Percentiles rank a stretch among this genome's conserved stretches.
phyloP scores from a whole-genome alignment of 495 filamentous ascomycete genomes.

The Penicillium turbatum region DNA sequence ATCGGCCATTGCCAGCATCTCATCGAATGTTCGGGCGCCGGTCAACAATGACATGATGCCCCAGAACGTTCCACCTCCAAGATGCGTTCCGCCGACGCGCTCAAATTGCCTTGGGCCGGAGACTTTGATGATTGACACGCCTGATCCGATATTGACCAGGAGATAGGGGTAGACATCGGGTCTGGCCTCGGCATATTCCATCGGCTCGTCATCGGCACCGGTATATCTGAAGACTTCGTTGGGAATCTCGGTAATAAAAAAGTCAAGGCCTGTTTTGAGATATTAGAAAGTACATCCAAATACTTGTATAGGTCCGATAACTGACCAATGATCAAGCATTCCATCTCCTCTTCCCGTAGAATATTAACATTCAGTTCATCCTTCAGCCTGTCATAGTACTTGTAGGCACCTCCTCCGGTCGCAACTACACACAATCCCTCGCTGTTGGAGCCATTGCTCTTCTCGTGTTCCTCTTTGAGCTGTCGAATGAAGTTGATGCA shows the following conservation, averaged over 20 bases:
- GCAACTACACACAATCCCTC: constrained; percentile 82
- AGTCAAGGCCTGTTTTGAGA: constrained; percentile 70
- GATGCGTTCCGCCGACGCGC: constrained; percentile 89
- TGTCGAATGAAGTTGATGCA: constrained; percentile 84
- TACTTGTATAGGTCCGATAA: neutral
- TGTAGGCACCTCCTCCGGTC: constrained; percentile 91
- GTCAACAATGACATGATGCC: constrained; percentile 87
- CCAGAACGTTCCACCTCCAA: constrained; percentile 96
- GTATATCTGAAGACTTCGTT: constrained; percentile 95
- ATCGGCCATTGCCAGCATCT: constrained; percentile 94
- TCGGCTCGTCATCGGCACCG: constrained; percentile 77
- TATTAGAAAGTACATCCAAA: neutral
- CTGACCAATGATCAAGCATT: constrained; percentile 89
- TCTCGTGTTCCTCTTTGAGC: constrained; percentile 73
- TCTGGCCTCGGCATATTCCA: constrained; percentile 71
- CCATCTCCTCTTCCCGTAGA: constrained; percentile 94
- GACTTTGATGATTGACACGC: constrained; percentile 97
- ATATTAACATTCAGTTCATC: constrained; percentile 80
- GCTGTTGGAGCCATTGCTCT: constrained; percentile 60
- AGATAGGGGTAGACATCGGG: constrained; percentile 90
- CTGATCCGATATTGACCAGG: constrained; percentile 97
- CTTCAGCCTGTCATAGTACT: constrained; percentile 87
- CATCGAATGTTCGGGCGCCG: constrained; percentile 85
- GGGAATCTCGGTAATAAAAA: constrained; percentile 97
- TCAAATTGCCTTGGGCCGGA: constrained; percentile 79